A percentile compares a stretch with the other conserved stretches of the same genome.
Conservation (phyloP, 257 asterid species). For the Nicotiana paniculata region DNA sequence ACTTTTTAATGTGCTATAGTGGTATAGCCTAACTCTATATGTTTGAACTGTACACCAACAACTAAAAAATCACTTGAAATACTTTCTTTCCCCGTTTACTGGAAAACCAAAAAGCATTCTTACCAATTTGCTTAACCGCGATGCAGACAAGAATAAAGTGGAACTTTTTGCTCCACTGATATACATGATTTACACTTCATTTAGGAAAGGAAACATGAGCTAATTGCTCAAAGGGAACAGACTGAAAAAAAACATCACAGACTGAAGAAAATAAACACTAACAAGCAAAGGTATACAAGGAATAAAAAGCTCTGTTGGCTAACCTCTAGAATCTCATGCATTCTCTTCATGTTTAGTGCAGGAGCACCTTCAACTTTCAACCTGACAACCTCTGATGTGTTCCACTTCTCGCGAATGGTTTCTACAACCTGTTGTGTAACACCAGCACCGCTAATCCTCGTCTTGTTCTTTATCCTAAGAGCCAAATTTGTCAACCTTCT, state of each 20-base stretch:
- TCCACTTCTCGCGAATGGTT: slow-evolving; percentile 80
- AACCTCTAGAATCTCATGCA: slow-evolving; percentile 91
- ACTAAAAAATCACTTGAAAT: not conserved
- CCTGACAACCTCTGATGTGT: slow-evolving; percentile 66
- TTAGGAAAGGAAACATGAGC: not conserved
- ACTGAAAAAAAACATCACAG: not conserved
- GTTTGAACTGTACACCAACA: not conserved
- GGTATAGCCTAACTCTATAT: not conserved
- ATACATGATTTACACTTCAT: not conserved
- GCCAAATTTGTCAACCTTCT: slow-evolving; percentile 66
- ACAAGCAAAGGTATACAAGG: not conserved
- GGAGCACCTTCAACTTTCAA: slow-evolving; percentile 87
- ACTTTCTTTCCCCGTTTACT: not conserved
- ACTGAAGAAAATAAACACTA: not conserved
- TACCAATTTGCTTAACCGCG: not conserved
- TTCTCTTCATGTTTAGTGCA: slow-evolving; percentile 88
- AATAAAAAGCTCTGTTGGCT: slow-evolving; percentile 10
- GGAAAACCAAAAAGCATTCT: not conserved
- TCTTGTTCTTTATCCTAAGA: slow-evolving; percentile 63
- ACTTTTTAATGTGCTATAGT: not conserved
- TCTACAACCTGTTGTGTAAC: slow-evolving; percentile 76
- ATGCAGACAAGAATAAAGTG: not conserved
- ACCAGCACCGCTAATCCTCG: slow-evolving; percentile 65
- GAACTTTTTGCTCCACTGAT: not conserved
- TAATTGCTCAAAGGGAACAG: not conserved